These are phyloP conservation scores for Begonia fuchsioides DNA, from an alignment of 306 rosid species.

Conservation along the genomic window DNA sequence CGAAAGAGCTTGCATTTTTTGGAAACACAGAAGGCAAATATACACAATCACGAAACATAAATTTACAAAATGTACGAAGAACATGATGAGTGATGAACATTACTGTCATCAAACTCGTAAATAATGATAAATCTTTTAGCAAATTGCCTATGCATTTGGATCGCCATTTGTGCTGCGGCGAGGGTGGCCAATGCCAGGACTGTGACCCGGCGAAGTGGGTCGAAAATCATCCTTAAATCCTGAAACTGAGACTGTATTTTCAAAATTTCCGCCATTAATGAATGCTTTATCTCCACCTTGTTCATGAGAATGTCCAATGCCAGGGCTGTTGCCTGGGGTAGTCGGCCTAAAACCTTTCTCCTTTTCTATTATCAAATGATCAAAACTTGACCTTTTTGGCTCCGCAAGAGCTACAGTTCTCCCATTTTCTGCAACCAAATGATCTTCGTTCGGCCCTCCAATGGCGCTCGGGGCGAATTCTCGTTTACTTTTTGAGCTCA, in stretches of 20 bases:
- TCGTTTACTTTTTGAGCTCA: not conserved
- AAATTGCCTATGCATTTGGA: constrained; percentile 3
- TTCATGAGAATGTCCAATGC: constrained; percentile 1
- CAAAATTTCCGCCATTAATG: not conserved
- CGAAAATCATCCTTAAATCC: constrained; percentile 11
- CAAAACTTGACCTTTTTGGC: no score
- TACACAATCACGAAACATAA: no score
- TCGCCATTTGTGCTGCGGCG: constrained; percentile 9
- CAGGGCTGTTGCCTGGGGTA: no score
- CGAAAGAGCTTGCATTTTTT: no score
- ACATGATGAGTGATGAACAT: no score
- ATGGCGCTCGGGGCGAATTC: not conserved
- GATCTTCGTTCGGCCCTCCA: not conserved
- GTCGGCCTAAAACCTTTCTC: no score
- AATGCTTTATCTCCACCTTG: not conserved
- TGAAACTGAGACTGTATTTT: not conserved
- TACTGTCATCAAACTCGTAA: no score
- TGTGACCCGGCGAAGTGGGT: constrained; percentile 30
- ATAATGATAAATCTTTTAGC: no score
- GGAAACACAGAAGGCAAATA: no score
- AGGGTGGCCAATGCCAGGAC: constrained; percentile 29
- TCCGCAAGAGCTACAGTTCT: not conserved
- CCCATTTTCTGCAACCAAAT: not conserved
- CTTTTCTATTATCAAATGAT: no score
- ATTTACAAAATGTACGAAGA: no score